Evolutionary conservation across 1,284 basidiomycete species (phyloP).

Genomic region (Sporisorium iseilematis-ciliati): DNA sequence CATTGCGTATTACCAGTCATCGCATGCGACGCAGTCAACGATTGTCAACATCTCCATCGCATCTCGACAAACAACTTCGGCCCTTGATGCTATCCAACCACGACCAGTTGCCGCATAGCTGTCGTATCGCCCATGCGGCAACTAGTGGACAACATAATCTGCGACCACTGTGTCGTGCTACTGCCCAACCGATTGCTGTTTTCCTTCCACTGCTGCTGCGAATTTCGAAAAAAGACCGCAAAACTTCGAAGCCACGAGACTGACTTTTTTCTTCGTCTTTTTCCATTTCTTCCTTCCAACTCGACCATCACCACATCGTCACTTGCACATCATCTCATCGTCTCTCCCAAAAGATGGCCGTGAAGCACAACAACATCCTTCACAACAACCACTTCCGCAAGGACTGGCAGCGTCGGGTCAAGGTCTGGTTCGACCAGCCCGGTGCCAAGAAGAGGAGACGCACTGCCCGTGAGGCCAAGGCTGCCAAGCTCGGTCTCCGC

Average conservation of each 20-base stretch:
- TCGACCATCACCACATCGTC: conserved; percentile 9
- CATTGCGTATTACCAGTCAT: no score
- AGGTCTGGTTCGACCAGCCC: conserved; percentile 99
- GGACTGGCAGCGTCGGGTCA: conserved; percentile 83
- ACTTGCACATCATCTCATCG: neutral
- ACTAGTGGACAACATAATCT: no score
- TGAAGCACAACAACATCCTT: conserved; percentile 70
- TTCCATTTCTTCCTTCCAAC: conserved; percentile 3
- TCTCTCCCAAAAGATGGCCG: conserved; percentile 57
- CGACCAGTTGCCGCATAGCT: no score
- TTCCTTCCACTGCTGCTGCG: neutral
- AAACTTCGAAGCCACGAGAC: conserved; percentile 15
- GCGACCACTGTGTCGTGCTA: neutral
- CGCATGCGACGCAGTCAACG: no score
- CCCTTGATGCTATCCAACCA: no score
- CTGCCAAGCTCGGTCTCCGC: conserved; percentile 89
- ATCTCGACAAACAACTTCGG: no score
- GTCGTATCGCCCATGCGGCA: no score
- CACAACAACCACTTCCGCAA: conserved; percentile 93
- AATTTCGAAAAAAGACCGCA: neutral
- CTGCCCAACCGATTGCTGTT: conserved; percentile 1
- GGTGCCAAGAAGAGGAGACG: conserved; percentile 97
- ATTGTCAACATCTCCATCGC: no score
- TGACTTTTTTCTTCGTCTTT: conserved; percentile 23
- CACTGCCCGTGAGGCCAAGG: conserved; percentile 91